phyloP scores from a whole-genome alignment of 768 basidiomycete genomes.

The Calocybe cyanea region DNA sequence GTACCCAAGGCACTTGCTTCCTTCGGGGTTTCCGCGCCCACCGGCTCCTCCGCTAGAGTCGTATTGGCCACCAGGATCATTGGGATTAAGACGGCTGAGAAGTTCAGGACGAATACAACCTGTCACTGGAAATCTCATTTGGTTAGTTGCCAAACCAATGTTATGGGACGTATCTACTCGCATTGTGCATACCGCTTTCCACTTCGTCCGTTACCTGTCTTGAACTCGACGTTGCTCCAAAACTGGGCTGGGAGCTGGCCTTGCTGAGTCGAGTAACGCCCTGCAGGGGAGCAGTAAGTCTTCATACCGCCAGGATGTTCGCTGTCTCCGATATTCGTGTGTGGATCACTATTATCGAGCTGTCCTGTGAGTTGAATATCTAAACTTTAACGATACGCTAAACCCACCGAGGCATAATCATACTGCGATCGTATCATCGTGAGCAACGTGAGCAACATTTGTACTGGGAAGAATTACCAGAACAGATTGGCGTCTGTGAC shows the following conservation, averaged over 20 bases:
- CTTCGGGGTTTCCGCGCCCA: slow-evolving; percentile 49
- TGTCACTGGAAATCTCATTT: slow-evolving; percentile 39
- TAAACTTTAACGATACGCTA: background rate
- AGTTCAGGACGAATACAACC: slow-evolving; percentile 47
- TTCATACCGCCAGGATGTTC: slow-evolving; percentile 52
- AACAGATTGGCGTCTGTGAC: slow-evolving; percentile 38
- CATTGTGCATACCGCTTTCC: slow-evolving; percentile 44
- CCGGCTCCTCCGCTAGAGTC: slow-evolving; percentile 52
- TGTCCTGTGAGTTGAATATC: background rate
- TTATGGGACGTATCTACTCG: slow-evolving; percentile 25
- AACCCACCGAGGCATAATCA: slow-evolving; percentile 44
- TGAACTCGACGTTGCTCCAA: slow-evolving; percentile 48
- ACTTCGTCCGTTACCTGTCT: slow-evolving; percentile 35
- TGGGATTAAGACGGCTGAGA: slow-evolving; percentile 41
- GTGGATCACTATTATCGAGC: slow-evolving; percentile 28
- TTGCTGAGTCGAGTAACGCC: slow-evolving; percentile 35
- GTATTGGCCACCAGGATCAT: slow-evolving; percentile 54
- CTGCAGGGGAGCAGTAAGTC: slow-evolving; percentile 48
- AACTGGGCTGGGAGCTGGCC: slow-evolving; percentile 43
- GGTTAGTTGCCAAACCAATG: no score
- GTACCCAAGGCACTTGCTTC: slow-evolving; percentile 48
- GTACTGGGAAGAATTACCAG: slow-evolving; percentile 30
- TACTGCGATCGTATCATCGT: slow-evolving; percentile 20
- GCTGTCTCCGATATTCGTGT: slow-evolving; percentile 53
- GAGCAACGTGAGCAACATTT: background rate